phyloP scores from a whole-genome alignment of 139 green algal genomes.

The Picochlorum sp. region DNA sequence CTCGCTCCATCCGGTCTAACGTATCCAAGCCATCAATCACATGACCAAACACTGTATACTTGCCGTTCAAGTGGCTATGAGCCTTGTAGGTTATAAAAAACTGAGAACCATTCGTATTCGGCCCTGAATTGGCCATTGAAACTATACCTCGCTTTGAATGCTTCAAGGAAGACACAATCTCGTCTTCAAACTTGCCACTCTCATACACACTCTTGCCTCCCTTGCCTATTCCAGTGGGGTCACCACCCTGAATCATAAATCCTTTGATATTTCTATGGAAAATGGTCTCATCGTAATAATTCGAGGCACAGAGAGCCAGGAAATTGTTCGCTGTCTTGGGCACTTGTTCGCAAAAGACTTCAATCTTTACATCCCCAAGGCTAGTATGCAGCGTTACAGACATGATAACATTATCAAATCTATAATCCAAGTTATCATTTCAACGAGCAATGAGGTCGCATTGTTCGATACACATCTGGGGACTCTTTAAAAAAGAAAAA shows the following conservation, averaged over 20 bases:
- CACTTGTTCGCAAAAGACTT: slow-evolving; percentile 86
- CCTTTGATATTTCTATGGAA: slow-evolving; percentile 95
- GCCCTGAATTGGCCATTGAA: slow-evolving; percentile 95
- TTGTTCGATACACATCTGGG: too few relatives aligned
- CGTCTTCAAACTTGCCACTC: slow-evolving; percentile 89
- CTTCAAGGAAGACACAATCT: slow-evolving; percentile 82
- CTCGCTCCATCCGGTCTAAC: slow-evolving; percentile 91
- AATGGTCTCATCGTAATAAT: slow-evolving; percentile 82
- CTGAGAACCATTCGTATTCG: slow-evolving; percentile 77
- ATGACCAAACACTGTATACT: slow-evolving; percentile 78
- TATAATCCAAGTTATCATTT: not conserved
- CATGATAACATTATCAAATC: slow-evolving; percentile 30
- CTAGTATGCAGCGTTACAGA: slow-evolving; percentile 95
- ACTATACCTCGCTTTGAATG: slow-evolving; percentile 82
- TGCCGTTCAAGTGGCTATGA: slow-evolving; percentile 86
- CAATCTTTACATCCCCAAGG: slow-evolving; percentile 90
- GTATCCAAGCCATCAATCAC: slow-evolving; percentile 93
- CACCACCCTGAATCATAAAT: slow-evolving; percentile 87
- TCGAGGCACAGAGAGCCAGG: slow-evolving; percentile 79
- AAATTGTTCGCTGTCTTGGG: slow-evolving; percentile 84
- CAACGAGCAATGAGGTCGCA: not conserved
- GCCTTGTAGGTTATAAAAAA: slow-evolving; percentile 98
- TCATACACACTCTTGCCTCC: slow-evolving; percentile 83
- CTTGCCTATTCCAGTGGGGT: slow-evolving; percentile 89
- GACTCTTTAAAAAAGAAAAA: too few relatives aligned